phyloP scores from a whole-genome alignment of 305 asterid genomes.

The Solanum hybrid region DNA sequence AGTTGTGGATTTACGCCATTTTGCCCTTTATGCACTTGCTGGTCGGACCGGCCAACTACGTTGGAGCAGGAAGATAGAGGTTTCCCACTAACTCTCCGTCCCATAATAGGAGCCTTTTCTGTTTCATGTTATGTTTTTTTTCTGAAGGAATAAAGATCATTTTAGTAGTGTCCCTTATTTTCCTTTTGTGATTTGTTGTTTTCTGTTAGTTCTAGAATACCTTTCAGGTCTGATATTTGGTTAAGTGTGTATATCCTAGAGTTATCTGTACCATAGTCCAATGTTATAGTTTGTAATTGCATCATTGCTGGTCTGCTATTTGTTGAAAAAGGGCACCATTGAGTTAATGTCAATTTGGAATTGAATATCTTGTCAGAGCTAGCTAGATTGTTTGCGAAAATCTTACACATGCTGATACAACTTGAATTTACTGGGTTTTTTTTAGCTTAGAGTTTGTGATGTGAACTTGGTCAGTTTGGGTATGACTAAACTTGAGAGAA shows the following conservation, averaged over 20 bases:
- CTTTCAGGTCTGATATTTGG: background rate
- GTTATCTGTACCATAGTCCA: background rate
- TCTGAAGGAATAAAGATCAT: background rate
- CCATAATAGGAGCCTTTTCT: background rate
- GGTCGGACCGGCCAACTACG: conserved; percentile 85
- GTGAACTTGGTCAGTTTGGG: conserved; percentile 2
- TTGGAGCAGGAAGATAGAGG: conserved; percentile 88
- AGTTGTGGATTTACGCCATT: conserved; percentile 72
- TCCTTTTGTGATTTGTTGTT: background rate
- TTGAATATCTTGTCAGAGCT: background rate
- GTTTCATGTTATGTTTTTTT: background rate
- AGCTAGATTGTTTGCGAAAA: background rate
- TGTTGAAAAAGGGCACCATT: background rate
- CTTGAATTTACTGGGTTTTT: background rate
- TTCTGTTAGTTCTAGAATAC: background rate
- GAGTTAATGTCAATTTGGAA: background rate
- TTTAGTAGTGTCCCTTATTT: background rate
- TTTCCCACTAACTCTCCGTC: conserved; percentile 4
- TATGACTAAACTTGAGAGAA: background rate
- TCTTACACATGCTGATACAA: background rate
- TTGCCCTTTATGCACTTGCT: conserved; percentile 86
- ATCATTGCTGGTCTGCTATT: background rate
- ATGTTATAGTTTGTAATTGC: background rate
- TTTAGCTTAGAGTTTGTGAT: background rate
- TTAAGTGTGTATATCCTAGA: background rate